phyloP scores from a whole-genome alignment of 208 protist species.

The Acanthamoeba divionensis region DNA sequence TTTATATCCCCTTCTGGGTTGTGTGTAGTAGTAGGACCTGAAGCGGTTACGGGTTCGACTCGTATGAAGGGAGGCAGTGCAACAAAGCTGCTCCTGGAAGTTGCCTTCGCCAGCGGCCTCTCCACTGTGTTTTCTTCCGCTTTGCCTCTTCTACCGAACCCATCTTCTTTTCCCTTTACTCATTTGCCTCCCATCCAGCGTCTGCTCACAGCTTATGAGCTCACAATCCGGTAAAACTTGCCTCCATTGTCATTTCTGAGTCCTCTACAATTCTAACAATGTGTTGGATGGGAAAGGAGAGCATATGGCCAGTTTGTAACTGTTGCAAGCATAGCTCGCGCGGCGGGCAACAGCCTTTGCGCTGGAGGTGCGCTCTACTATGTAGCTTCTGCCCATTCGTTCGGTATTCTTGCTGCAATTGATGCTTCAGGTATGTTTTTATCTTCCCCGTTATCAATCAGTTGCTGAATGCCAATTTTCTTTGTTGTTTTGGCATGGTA shows the following conservation, averaged over 20 bases:
- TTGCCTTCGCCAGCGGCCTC: background rate
- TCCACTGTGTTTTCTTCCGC: background rate
- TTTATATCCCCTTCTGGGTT: background rate
- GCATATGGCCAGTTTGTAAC: too few relatives aligned
- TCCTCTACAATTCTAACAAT: too few relatives aligned
- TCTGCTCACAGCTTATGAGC: background rate
- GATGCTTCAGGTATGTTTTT: background rate
- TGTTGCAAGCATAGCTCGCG: too few relatives aligned
- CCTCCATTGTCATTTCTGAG: background rate
- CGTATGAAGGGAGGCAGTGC: slow-evolving; percentile 40
- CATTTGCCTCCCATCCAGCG: background rate
- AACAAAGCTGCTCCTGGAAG: slow-evolving; percentile 28
- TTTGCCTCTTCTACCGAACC: background rate
- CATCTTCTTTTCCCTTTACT: background rate
- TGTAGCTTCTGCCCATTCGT: too few relatives aligned
- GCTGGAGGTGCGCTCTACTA: slow-evolving; percentile 12
- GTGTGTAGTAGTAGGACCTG: background rate
- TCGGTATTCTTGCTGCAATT: background rate
- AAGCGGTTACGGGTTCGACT: background rate
- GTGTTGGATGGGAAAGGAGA: too few relatives aligned
- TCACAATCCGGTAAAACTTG: background rate
- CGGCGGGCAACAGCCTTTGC: background rate
- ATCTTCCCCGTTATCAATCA: background rate
- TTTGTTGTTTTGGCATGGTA: too few relatives aligned
- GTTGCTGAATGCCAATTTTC: background rate